Evolutionary conservation across 225 moss, liverwort and hornwort species (phyloP).

Genomic region (Pleurozium schreberi): DNA sequence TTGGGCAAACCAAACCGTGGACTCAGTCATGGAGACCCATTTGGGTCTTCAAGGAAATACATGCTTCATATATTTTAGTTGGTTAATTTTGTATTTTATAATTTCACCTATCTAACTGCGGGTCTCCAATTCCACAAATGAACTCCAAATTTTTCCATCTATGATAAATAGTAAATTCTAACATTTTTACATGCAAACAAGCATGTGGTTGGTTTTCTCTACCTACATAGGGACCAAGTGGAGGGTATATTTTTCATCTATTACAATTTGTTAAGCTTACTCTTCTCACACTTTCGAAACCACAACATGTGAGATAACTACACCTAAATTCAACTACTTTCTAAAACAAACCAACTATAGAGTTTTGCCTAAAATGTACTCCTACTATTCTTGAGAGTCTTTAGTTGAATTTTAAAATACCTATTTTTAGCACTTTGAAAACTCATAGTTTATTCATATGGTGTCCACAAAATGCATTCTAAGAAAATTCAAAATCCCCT

Average conservation of each 20-base stretch:
- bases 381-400: too few relatives aligned
- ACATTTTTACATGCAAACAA: accelerated
- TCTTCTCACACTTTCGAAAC: neutral
- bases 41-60: neutral
- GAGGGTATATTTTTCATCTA: neutral
- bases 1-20: neutral
- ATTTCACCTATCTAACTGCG: too few relatives aligned
- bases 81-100: neutral
- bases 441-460: too few relatives aligned
- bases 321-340: too few relatives aligned
- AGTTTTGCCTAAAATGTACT: too few relatives aligned
- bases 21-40: accelerated
- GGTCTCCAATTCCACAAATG: accelerated
- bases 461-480: too few relatives aligned
- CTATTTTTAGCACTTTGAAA: too few relatives aligned
- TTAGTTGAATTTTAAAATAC: too few relatives aligned
- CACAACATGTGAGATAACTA: neutral
- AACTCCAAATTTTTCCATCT: neutral
- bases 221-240: neutral
- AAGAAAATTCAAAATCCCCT: too few relatives aligned
- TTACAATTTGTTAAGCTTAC: neutral
- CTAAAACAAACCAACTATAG: too few relatives aligned
- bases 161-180: neutral
- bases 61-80: neutral
- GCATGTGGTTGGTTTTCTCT: neutral